Conservation (phyloP, 202 grass and related monocot genomes). For the Hordeum pubiflorum region DNA sequence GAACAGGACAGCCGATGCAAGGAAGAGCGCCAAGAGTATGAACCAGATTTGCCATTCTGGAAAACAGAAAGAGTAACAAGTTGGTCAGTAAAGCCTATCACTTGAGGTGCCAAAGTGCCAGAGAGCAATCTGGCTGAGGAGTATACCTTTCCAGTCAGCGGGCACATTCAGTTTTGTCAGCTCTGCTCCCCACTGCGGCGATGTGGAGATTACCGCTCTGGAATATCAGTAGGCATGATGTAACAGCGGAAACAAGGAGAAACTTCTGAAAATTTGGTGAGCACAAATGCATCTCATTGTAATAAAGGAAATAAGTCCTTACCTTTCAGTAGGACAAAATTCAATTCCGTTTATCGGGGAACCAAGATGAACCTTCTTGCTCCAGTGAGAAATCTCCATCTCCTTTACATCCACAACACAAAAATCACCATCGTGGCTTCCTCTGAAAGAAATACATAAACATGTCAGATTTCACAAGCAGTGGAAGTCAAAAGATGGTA, state of each 20-base stretch:
- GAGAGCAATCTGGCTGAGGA: neutral
- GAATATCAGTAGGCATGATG: neutral
- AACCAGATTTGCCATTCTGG: slow-evolving; percentile 89
- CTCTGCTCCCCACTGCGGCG: slow-evolving; percentile 65
- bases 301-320: neutral
- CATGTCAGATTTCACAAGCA: slow-evolving; percentile 4
- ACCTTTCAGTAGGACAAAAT: slow-evolving; percentile 96
- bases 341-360: slow-evolving; percentile 51
- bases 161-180: slow-evolving; percentile 86
- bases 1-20: slow-evolving; percentile 55
- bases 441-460: slow-evolving; percentile 42
- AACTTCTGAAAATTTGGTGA: neutral
- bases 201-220: slow-evolving; percentile 82
- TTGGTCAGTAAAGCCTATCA: slow-evolving; percentile 7
- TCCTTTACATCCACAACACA: slow-evolving; percentile 84
- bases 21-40: slow-evolving; percentile 60
- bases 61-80: neutral
- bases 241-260: slow-evolving; percentile 4
- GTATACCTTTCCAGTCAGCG: slow-evolving; percentile 91
- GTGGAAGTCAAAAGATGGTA: slow-evolving; percentile 7
- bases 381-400: slow-evolving; percentile 92
- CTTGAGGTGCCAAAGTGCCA: neutral
- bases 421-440: slow-evolving; percentile 78
- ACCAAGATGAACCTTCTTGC: slow-evolving; percentile 85
- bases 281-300: neutral